Evolutionary conservation across 768 basidiomycete genomes (phyloP), one percentile per base, ranked within the genome.

Genomic region (Stropharia rugosoannulata): DNA sequence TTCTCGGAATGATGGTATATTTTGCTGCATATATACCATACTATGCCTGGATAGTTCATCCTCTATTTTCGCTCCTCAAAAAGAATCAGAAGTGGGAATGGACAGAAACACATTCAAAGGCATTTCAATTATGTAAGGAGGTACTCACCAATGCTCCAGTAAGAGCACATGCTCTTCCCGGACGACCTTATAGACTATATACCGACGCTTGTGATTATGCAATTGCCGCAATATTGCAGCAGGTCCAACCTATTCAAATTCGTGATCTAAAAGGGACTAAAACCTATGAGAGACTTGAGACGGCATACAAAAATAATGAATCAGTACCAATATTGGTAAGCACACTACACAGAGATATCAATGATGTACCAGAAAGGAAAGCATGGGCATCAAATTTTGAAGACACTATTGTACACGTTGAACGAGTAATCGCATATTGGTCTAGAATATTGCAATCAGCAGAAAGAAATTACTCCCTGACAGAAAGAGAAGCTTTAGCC

Each of bases 1-100:
- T 72, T 56, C 55, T 75, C 0, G 74, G 75, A 0, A 74, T 71
- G 70, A 67, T 71, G 36, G 71, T 74, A 0, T 76, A 76, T 48
- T 76, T 76, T 56, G 60, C 73, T 0, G 29, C 59, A 0, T 77
- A 70, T 57, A 68, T 77, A n/a, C 73, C 70, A 3, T 70, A 56
- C 46, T 76, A 74, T 54, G 60, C 75, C 0, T 66, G 62, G 55
- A 68, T 74, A 2, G 72, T 65, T 1, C 43, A 62, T 0, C 76
- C 74, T 0, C 59, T 75, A 1, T 76, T 76, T 46, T 41, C 58
- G 12, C 64, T 76, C 1, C 50, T 74, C 2, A 65, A 66, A 25
- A 73, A 73, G 49, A 68, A 55, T 0, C 58, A 22, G 0, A 52
- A 57, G 5, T 69, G 64, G 65, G 22, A 50, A n/a, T 71, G 68